Base-by-base conservation (phyloP, 148 eudicot genomes). In the Vaccinium darrowii region DNA sequence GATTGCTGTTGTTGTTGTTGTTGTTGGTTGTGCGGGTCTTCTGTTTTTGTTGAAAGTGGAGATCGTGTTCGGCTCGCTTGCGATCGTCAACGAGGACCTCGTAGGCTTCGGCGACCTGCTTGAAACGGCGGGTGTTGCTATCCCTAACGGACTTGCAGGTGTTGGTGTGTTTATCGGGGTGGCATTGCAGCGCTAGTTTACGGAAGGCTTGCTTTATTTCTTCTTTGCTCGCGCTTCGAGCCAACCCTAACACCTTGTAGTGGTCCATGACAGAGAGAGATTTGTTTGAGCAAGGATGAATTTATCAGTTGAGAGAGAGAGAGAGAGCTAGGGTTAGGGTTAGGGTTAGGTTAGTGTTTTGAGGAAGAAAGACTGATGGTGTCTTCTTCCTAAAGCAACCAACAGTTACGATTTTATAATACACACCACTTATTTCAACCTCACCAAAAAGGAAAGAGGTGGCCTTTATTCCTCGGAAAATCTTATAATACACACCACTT, bases 191-290 rank as follows among this genome's bases (percentile, higher is more conserved):
- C 11, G 97, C 98, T 54, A 93, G 77, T 87, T 88, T 92, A 1
- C 98, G 90, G 76, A 92, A 96, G 0, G 99, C 94, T 65, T 86
- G 88, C 84, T 96, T 96, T 73, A 96, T 93, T 84, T 96, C 93
- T 3, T 87, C 88, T 77, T 93, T 93, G 27, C 89, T 92, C 0
- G 98, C 95, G 80, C 73, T 88, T 39, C 76, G 87, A 2, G 80
- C 63, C 4, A 96, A 33, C 14, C 99, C 99, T 19, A 96, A 88
- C 3, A 90, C 71, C 78, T 88, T 92, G 94, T 93, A 94, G 84
- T 92, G 95, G 83, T 96, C 98, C 93, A 91, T 91, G n/a, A 8
- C 5, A 57, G 67, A 60, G 67, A 60, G 67, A 19, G 67, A 60
- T 36, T 36, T 36, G 39, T 36, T 36, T 36, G 39, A 36, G 39